Evolutionary conservation across 306 rosid species (phyloP), one percentile per base, ranked within the genome.

Genomic region (Prunus mira): DNA sequence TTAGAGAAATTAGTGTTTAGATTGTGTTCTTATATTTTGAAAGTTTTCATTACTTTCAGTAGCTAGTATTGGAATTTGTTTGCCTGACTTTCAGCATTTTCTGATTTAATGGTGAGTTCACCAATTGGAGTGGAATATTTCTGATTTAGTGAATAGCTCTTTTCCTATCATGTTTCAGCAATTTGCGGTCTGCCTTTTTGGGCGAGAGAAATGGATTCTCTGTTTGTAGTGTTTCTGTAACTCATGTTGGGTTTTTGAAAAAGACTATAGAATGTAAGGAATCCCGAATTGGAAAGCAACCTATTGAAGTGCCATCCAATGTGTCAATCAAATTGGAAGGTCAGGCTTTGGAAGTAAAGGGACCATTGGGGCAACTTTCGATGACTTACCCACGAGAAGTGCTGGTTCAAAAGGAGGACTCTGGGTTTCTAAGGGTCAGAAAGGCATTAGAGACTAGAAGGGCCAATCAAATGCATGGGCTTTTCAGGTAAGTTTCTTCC

Each of bases 401-500:
- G 60, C 65, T 70, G 67, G 83, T 92, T 81, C 88, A 91, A 69
- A 89, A 77, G 85, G 79, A 83, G 69, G 99, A 92, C 15, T 77
- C 92, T 57, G 96, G 96, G 65, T 13, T 60, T 74, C 27, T 90
- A 12, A 89, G 69, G 82, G 87, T 96, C 67, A 81, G 15, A 64
- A 96, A 92, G 83, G 96, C 96, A 17, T 68, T 88, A 27, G 99
- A 96, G 81, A 88, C 93, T 66, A 82, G 96, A 86, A 86, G 96
- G 77, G 99, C 98, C 49, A 96, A 88, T 71, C 94, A 96, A 85
- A 96, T 93, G 97, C 97, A 95, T 63, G 98, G 98, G 18, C 97
- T 95, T 73, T 95, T 92, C 87, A 88, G 97, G 98, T 95, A 84
- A 56, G 47, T 1, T 60, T 50, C 83, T 82, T 79, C 81, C 81